Evolutionary conservation across 257 asterid species (phyloP).

Genomic region (Gynochthodes officinalis): DNA sequence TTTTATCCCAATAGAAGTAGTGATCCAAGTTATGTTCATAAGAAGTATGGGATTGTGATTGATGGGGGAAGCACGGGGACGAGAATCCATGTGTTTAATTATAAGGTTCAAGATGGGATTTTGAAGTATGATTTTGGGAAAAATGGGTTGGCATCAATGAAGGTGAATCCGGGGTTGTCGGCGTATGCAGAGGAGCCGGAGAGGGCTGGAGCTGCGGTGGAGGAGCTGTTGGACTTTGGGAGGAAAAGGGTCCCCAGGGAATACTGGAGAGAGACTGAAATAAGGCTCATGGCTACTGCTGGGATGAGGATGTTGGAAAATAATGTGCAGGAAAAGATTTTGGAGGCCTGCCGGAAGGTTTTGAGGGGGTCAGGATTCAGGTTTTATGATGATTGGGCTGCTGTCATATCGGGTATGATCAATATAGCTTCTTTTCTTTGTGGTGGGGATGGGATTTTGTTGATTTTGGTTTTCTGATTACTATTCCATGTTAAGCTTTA

Average conservation of each 20-base stretch:
- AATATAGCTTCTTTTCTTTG: neutral
- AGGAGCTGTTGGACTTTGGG: conserved; percentile 75
- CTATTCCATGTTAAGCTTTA: neutral
- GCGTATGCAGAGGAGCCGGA: conserved; percentile 63
- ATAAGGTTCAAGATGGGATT: conserved; percentile 49
- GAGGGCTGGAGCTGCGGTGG: conserved; percentile 45
- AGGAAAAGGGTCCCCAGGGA: conserved; percentile 69
- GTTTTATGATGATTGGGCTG: conserved; percentile 82
- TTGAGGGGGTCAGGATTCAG: conserved; percentile 65
- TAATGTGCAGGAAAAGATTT: conserved; percentile 62
- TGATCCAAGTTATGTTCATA: conserved; percentile 13
- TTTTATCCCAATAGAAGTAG: conserved; percentile 34
- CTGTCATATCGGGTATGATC: conserved; percentile 72
- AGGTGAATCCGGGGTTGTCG: conserved; percentile 89
- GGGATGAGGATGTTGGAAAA: conserved; percentile 81
- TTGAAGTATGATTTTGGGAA: conserved; percentile 64
- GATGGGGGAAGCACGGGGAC: conserved; percentile 99
- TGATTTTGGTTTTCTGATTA: neutral
- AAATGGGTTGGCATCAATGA: conserved; percentile 67
- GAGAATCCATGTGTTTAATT: conserved; percentile 83
- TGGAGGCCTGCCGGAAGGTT: conserved; percentile 63
- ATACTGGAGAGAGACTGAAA: conserved; percentile 62
- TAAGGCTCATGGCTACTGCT: conserved; percentile 91
- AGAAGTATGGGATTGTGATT: conserved; percentile 66
- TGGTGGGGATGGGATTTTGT: neutral